Percentiles rank a stretch among this genome's conserved stretches.
These are phyloP conservation scores for Tetrastigma voinierianum DNA, from an alignment of 164 flowering plant species.

Conservation along the genomic window DNA sequence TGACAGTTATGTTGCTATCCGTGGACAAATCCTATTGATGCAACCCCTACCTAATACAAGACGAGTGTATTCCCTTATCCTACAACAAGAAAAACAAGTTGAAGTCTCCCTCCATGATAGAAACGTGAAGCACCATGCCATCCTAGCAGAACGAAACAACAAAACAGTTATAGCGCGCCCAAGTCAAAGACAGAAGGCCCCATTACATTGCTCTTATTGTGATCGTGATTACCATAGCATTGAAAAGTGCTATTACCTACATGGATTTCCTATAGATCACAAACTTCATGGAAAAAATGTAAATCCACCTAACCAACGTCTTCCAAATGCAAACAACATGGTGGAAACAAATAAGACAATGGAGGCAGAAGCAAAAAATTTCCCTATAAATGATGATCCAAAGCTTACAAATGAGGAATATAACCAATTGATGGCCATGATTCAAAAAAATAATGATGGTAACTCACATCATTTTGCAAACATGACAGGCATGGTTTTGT, in stretches of 20 bases:
- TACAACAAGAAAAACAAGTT: neutral
- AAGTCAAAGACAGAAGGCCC: neutral
- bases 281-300: slow-evolving; percentile 1
- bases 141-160: neutral
- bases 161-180: neutral
- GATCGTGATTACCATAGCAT: neutral
- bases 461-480: neutral
- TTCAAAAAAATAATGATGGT: neutral
- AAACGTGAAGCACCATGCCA: no score
- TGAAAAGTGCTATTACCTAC: no score
- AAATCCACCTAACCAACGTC: neutral
- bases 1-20: no score
- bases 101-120: neutral
- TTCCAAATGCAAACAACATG: no score
- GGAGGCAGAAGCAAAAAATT: no score
- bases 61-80: no score
- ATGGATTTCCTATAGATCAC: neutral
- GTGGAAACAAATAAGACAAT: no score
- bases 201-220: neutral
- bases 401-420: neutral
- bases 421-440: slow-evolving; percentile 1
- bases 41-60: no score
- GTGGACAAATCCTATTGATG: no score
- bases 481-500: no score
- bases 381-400: neutral